Evolutionary conservation across 495 filamentous ascomycete genomes (phyloP), one percentile per base, ranked within the genome.

Genomic region (Aspergillus ostianus): DNA sequence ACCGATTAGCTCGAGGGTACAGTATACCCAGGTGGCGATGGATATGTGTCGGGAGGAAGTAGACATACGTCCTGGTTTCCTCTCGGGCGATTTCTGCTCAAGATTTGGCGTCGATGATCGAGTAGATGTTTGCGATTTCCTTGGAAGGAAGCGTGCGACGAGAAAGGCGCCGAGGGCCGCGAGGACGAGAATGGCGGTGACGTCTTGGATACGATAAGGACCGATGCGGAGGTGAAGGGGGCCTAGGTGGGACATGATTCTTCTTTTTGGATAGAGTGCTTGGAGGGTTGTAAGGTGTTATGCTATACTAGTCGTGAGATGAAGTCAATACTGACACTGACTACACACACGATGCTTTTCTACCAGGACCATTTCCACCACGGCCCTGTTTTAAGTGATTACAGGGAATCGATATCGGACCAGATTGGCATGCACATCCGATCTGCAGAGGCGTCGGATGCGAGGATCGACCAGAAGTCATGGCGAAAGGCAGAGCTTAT

Each of bases 151-250:
- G 13, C 10, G 29, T 8, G 6, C 15, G 50, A 53, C 5, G 51
- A 53, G 29, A 6, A 2, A 50, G 26, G 26, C 41, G 27, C 2
- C 20, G 15, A 57, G 17, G 19, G 29, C 51, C 13, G 47, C n/a
- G 20, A 57, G 55, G 29, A 57, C 47, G 4, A 44, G 30, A 30
- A 32, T 51, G 27, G 29, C 18, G 46, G 47, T 12, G 26, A 49
- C 15, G 46, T 47, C 47, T 20, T 49, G n/a, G 7, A 20, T 49
- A 49, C 23, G 47, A 20, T 49, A 49, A 20, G 30, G 18, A 10
- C n/a, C 21, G 52, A 23, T 44, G 30, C 36, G 45, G 26, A 36
- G n/a, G 21, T 56, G 44, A 13, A 4, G 6, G 3, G 15, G 36
- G 9, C 15, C 30, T 3, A 32, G 21, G n/a, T n/a, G n/a, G 21